Evolutionary conservation across 495 filamentous ascomycete genomes (phyloP).

Genomic region (Ascodesmis nigricans): DNA sequence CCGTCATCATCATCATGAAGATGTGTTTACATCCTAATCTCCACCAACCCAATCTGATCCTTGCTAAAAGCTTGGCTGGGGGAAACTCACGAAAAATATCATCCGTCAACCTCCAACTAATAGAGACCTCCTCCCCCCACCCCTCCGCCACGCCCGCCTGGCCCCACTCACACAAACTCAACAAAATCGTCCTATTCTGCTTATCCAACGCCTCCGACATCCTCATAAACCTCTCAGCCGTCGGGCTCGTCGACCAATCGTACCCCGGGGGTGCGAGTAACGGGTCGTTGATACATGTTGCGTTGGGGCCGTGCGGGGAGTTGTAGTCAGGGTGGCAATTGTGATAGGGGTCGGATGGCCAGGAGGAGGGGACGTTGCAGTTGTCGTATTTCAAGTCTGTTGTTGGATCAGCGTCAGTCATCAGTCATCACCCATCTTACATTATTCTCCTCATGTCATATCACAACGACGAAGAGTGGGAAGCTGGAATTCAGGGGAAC

Average conservation of each 20-base stretch:
- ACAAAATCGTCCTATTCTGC: conserved; percentile 37
- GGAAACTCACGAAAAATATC: conserved; percentile 30
- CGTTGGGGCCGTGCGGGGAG: conserved; percentile 13
- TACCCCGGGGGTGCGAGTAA: conserved; percentile 27
- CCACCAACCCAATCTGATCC: too few species aligned
- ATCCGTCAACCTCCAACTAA: conserved; percentile 34
- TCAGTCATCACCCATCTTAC: neutral
- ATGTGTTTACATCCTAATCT: too few species aligned
- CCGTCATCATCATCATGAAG: too few species aligned
- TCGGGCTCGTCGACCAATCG: conserved; percentile 32
- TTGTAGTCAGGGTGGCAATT: conserved; percentile 18
- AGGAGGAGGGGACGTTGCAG: conserved; percentile 27
- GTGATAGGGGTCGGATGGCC: conserved; percentile 12
- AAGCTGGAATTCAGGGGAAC: conserved; percentile 5
- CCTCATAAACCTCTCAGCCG: conserved; percentile 28
- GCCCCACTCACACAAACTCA: conserved; percentile 46
- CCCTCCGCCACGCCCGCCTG: conserved; percentile 28
- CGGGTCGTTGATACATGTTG: conserved; percentile 10
- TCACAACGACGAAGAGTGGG: neutral
- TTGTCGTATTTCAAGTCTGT: conserved; percentile 53
- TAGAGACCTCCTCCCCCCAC: conserved; percentile 31
- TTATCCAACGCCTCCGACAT: conserved; percentile 41
- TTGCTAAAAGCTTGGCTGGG: conserved; percentile 30
- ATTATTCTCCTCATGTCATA: neutral
- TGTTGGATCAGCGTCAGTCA: conserved; percentile 10